phyloP scores from a whole-genome alignment of 495 filamentous ascomycete genomes.

The Stereocaulon alpinum region DNA sequence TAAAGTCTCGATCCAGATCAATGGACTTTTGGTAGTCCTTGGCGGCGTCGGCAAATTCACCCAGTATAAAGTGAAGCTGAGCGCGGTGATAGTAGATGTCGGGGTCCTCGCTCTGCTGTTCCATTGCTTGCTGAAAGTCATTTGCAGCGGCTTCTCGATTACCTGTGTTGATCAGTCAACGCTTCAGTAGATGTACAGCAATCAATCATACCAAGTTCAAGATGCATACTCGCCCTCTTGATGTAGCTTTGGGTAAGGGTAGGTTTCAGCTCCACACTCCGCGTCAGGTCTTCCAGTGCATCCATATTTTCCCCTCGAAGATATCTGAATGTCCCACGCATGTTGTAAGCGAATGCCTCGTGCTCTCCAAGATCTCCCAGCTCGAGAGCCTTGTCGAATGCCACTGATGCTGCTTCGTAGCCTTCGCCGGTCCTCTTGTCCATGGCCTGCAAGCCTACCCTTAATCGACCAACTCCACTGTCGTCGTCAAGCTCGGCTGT shows the following conservation, averaged over 20 bases:
- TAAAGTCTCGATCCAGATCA: constrained; percentile 87
- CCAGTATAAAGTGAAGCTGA: constrained; percentile 95
- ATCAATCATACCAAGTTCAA: constrained; percentile 68
- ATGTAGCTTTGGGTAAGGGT: constrained; percentile 91
- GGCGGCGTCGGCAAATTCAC: constrained; percentile 83
- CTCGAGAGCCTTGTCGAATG: constrained; percentile 83
- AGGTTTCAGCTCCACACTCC: constrained; percentile 83
- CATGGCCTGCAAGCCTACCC: constrained; percentile 70
- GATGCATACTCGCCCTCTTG: constrained; percentile 95
- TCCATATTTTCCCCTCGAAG: constrained; percentile 75
- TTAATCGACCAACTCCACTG: constrained; percentile 73
- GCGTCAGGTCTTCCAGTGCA: constrained; percentile 74
- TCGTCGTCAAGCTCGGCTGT: constrained; percentile 62
- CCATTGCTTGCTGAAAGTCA: constrained; percentile 80
- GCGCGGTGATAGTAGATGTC: constrained; percentile 99
- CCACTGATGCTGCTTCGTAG: constrained; percentile 73
- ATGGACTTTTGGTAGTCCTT: constrained; percentile 99
- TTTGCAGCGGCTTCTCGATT: constrained; percentile 75
- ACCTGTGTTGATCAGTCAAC: constrained; percentile 37
- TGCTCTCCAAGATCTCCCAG: constrained; percentile 63
- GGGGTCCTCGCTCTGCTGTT: constrained; percentile 78
- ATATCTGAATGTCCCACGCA: constrained; percentile 92
- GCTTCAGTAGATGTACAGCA: neutral
- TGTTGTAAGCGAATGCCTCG: constrained; percentile 87
- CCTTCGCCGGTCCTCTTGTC: constrained; percentile 75